phyloP scores from a whole-genome alignment of 164 flowering plant genomes.

The Macadamia tetraphylla region DNA sequence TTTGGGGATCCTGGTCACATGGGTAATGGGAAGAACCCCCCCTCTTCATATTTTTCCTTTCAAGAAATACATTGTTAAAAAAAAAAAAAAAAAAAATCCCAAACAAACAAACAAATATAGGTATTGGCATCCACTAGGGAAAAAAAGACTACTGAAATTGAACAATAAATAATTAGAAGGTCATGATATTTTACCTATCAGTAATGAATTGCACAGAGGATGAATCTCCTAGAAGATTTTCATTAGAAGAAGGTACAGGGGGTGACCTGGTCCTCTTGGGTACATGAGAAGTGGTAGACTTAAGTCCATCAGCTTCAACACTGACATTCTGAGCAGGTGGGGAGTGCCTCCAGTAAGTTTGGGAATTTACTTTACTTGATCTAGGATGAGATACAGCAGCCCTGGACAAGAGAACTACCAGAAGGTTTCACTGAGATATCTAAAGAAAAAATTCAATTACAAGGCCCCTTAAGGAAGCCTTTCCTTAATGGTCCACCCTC shows the following conservation, averaged over 20 bases:
- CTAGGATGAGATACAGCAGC: conserved; percentile 7
- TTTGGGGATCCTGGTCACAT: too few species aligned
- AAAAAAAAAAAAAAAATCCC: too few species aligned
- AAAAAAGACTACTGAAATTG: not conserved
- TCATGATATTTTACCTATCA: conserved; percentile 40
- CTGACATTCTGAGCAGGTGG: conserved; percentile 16
- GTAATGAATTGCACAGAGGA: conserved; percentile 30
- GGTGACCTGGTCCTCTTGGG: conserved; percentile 70
- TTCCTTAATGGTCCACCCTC: not conserved
- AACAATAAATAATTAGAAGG: not conserved
- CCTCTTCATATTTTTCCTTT: too few species aligned
- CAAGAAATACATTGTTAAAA: too few species aligned
- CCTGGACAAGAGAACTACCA: conserved; percentile 21
- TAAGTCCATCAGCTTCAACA: conserved; percentile 26
- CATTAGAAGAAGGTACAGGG: conserved; percentile 29
- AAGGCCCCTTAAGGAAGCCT: too few species aligned
- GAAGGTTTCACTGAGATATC: not conserved
- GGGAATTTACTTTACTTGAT: conserved; percentile 23
- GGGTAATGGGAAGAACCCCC: too few species aligned
- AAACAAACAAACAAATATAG: too few species aligned
- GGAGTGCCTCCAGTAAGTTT: conserved; percentile 18
- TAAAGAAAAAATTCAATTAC: too few species aligned
- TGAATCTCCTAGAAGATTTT: conserved; percentile 20
- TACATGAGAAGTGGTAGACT: conserved; percentile 22
- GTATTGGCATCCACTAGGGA: not conserved